Evolutionary conservation across 1,284 basidiomycete species (phyloP).

Genomic region (Ceratobasidium sp.): DNA sequence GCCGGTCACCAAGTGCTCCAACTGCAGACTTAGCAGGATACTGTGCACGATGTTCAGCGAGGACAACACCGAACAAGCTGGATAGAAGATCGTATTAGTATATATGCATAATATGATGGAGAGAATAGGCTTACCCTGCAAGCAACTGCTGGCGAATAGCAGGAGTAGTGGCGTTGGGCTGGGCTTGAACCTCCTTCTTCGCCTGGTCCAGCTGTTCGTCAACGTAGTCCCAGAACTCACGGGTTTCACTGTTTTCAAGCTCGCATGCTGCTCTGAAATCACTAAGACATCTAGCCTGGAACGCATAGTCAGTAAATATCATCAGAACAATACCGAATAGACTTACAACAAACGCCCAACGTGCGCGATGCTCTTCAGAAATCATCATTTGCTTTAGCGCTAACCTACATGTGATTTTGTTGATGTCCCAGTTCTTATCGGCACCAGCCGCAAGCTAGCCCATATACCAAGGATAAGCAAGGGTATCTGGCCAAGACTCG

Average conservation of each 20-base stretch:
- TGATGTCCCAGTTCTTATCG: neutral
- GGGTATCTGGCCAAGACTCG: neutral
- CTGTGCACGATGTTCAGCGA: neutral
- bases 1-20: neutral
- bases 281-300: neutral
- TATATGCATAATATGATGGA: neutral
- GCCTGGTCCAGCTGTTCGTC: neutral
- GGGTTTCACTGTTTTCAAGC: neutral
- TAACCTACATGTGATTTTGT: neutral
- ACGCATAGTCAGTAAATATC: neutral
- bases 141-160: neutral
- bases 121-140: neutral
- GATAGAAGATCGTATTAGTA: neutral
- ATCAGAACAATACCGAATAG: neutral
- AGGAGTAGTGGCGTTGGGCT: neutral
- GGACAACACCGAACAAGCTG: neutral
- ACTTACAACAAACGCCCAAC: neutral
- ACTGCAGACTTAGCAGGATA: neutral
- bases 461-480: neutral
- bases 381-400: neutral
- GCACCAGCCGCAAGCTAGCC: neutral
- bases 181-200: neutral
- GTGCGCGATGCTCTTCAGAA: neutral
- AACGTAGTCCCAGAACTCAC: neutral
- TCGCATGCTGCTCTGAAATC: neutral